Percentiles rank a stretch among this genome's conserved stretches.
Evolutionary conservation across 495 filamentous ascomycete species (phyloP).

Genomic region (Cercophora scortea): DNA sequence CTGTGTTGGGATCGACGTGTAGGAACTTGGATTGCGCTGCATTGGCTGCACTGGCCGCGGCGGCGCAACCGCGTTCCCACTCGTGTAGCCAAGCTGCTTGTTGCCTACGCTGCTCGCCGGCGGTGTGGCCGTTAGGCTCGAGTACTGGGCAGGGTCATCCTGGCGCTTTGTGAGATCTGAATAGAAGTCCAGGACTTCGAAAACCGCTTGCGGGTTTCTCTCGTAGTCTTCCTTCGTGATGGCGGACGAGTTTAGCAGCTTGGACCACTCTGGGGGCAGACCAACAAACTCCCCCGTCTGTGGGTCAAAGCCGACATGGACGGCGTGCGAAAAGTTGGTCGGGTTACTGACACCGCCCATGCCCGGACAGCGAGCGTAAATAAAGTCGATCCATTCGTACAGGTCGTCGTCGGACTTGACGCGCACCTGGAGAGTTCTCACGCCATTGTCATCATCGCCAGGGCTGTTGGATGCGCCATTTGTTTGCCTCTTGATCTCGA

Average conservation of each 20-base stretch:
- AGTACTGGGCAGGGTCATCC: constrained; percentile 70
- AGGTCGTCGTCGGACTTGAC: constrained; percentile 92
- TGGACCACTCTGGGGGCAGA: constrained; percentile 91
- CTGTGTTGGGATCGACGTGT: constrained; percentile 13
- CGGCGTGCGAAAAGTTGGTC: constrained; percentile 91
- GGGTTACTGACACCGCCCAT: constrained; percentile 98
- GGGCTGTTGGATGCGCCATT: constrained; percentile 54
- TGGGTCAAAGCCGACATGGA: constrained; percentile 96
- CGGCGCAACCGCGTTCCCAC: constrained; percentile 66
- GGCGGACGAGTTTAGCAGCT: constrained; percentile 85
- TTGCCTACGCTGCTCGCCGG: constrained; percentile 48
- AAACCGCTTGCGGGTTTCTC: constrained; percentile 95
- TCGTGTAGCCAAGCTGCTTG: constrained; percentile 58
- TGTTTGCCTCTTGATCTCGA: constrained; percentile 77
- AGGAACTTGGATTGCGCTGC: constrained; percentile 42
- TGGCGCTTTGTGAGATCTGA: constrained; percentile 85
- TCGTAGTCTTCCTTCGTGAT: constrained; percentile 97
- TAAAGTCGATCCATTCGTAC: constrained; percentile 97
- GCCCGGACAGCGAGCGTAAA: constrained; percentile 90
- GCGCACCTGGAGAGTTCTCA: constrained; percentile 75
- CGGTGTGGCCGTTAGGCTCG: constrained; percentile 61
- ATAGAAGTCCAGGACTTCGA: constrained; percentile 96
- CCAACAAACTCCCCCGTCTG: constrained; percentile 88
- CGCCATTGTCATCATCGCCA: constrained; percentile 63
- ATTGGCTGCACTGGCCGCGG: constrained; percentile 53